Base-by-base conservation (phyloP, 2,329 filamentous ascomycete genomes). In the Daldinia sp. region DNA sequence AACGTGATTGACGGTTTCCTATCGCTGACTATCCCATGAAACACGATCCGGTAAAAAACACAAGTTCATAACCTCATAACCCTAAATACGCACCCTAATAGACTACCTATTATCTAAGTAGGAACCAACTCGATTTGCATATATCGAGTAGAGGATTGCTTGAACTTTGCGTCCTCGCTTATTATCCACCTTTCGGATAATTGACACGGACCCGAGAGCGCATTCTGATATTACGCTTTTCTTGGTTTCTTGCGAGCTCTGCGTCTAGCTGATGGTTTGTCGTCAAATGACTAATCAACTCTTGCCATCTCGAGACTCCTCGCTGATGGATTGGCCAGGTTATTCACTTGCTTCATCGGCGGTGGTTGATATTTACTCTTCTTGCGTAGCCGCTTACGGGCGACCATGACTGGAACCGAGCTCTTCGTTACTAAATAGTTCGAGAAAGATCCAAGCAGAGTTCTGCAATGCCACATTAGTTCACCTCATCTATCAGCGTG, bases 341-440 rank as follows among this genome's bases (percentile, higher is more conserved):
- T 95, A 80, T 97, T 97, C 70, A 93, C 90, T 71, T 96, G 88
- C 66, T 89, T 89, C 67, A 93, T 83, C 48, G 89, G 88, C 18
- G 89, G 86, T 68, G 88, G 88, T 80, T 91, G 92, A 79, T 92
- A 92, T 78, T 95, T 94, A 78, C 89, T 90, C 81, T 97, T 92
- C 80, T 97, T 97, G 55, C 92, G 87, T 48, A 98, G 85, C 65
- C 93, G 91, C 84, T 97, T 98, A 66, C 96, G 87, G 6, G 96
- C 96, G 39, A 98, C 96, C 96, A 99, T 99, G 67, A 99, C 96
- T 0, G 96, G 96, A 15, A 97, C 94, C 2, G 93, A 97, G 71
- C 93, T 97, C 82, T 98, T 98, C 41, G 94, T 97, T 35, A 99
- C 94, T 6, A 99, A 86, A 77, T 99, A 99, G 78, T 98, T 98